These are phyloP conservation scores for Ogataea zsoltii DNA, from an alignment of 805 yeast species.

Conservation along the genomic window DNA sequence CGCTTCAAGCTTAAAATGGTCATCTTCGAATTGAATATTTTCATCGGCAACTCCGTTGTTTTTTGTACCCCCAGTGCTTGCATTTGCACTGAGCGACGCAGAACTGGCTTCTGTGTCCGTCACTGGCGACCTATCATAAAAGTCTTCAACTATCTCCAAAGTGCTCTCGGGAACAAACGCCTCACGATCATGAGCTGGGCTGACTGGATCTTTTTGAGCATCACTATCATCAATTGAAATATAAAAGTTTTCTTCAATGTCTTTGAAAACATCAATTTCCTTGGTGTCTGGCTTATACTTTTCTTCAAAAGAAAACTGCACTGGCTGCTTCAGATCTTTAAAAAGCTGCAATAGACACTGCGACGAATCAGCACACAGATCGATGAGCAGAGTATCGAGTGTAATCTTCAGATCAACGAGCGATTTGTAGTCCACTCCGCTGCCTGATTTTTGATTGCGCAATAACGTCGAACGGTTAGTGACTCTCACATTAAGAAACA, in stretches of 20 bases:
- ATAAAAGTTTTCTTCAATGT: constrained; percentile 35
- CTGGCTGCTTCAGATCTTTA: constrained; percentile 71
- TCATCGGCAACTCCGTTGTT: constrained; percentile 8
- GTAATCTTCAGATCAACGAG: constrained; percentile 47
- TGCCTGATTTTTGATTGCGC: constrained; percentile 11
- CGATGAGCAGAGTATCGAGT: constrained; percentile 49
- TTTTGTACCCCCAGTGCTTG: constrained; percentile 4
- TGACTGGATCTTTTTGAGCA: neutral
- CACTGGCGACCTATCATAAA: constrained; percentile 21
- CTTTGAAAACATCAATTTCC: constrained; percentile 43
- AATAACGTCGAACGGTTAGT: constrained; percentile 12
- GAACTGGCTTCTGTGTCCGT: constrained; percentile 19
- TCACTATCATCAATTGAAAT: neutral
- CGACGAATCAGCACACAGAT: constrained; percentile 82
- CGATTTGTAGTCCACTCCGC: constrained; percentile 23
- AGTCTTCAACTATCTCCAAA: constrained; percentile 31
- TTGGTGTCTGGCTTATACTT: constrained; percentile 49
- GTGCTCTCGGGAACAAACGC: constrained; percentile 6
- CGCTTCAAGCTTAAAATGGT: constrained; percentile 19
- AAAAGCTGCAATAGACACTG: constrained; percentile 67
- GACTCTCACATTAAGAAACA: constrained; percentile 35
- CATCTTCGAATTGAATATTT: constrained; percentile 23
- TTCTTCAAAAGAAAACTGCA: constrained; percentile 57
- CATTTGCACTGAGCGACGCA: constrained; percentile 7
- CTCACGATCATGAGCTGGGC: neutral